phyloP scores from a whole-genome alignment of 208 protist genomes.

The Crithidia sp. region DNA sequence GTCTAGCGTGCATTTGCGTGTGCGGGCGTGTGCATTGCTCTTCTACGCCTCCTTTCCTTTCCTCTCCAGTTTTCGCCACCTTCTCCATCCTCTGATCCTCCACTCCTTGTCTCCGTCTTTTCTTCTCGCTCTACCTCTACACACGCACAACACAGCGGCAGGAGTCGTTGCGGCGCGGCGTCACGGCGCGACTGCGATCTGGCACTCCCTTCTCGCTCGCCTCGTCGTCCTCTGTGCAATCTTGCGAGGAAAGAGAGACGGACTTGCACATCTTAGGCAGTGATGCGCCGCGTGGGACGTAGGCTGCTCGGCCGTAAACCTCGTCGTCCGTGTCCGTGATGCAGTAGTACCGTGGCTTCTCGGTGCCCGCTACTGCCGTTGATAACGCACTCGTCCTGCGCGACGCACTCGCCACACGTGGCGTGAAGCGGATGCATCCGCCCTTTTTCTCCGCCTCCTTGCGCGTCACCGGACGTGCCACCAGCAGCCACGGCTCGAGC shows the following conservation, averaged over 20 bases:
- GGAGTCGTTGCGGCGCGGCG: neutral
- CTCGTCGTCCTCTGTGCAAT: neutral
- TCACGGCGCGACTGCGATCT: neutral
- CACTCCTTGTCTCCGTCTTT: neutral
- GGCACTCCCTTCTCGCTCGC: neutral
- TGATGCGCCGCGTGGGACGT: neutral
- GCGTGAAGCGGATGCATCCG: neutral
- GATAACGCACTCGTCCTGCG: no score
- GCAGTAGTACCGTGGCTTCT: conserved; percentile 1
- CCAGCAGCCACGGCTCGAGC: neutral
- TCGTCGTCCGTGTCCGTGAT: conserved; percentile 11
- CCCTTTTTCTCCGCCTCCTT: conserved; percentile 14
- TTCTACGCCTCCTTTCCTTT: neutral
- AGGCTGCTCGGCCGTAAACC: conserved; percentile 9
- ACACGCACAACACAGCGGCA: neutral
- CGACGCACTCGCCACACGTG: neutral
- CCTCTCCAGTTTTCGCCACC: no score
- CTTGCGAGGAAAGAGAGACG: neutral
- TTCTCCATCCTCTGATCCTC: no score
- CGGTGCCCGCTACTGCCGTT: no score
- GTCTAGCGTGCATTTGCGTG: no score
- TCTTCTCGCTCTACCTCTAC: neutral
- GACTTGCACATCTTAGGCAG: neutral
- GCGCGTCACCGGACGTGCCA: conserved; percentile 2
- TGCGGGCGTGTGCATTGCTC: neutral